Base-by-base conservation (phyloP, 2,329 filamentous ascomycete species). In the Colletotrichum limetticola region DNA sequence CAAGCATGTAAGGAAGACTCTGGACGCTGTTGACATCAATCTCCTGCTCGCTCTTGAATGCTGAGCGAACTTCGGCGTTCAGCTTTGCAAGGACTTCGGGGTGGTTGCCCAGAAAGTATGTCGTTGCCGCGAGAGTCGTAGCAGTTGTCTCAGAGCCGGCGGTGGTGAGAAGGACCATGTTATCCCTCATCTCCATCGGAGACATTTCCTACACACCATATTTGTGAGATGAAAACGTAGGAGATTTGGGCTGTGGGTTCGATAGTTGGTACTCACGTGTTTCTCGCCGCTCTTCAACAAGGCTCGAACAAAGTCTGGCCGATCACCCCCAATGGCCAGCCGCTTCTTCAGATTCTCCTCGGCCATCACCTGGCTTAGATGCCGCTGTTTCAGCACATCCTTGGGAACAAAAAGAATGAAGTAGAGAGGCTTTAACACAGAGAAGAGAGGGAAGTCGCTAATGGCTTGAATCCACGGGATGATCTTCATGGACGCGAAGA, bases 91-190 rank as follows among this genome's bases (percentile, higher is more conserved):
- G 74, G 2, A 72, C 75, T 0, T 77, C 63, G 0, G 81, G 82
- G 46, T 83, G 80, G 5, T 52, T 77, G 1, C 76, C 66, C 3
- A 89, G 78, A 1, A 84, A 78, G 66, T 82, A 87, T 0, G 83
- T 84, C 0, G 79, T 77, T 5, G 85, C 86, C 0, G 80, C 77
- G 5, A 87, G 77, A 3, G 82, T 76, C 1, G 85, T 85, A 0
- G 85, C 85, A 0, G 85, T 87, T 0, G 86, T 87, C 68, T 87
- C 85, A 8, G 80, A 82, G 0, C 85, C 86, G 0, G 83, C 85
- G 4, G 79, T 32, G 19, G 81, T 76, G 5, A 82, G 57, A 1
- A 71, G 53, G 0, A 75, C 62, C 5, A 75, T 58, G 11, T 74
- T 78, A 58, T 65, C 63, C 4, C 56, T 32, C 9, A 78, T 59